Evolutionary conservation across 2,329 filamentous ascomycete species (phyloP), one percentile per base, ranked within the genome.

Genomic region (Alternaria angustiovoidea): DNA sequence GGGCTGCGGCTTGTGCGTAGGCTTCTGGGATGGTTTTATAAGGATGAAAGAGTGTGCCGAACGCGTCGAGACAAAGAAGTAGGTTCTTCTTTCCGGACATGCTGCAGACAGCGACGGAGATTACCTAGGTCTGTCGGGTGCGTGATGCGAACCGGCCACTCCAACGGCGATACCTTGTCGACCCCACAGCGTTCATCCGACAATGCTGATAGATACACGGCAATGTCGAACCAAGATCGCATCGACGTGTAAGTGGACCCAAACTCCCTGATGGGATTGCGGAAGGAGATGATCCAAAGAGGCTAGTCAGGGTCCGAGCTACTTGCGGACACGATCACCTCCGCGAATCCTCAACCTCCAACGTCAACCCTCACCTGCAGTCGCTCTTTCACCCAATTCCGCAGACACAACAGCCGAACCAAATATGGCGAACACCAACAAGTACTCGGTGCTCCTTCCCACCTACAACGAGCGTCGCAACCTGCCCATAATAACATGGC

Each of bases 381-480:
- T 73, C 73, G 59, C 72, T 76, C 74, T 30, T 75, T 76, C 59
- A 43, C 60, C 59, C 53, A 59, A 38, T 49, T 66, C 51, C 54
- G 52, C 56, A 66, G 57, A 38, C 60, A 56, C 59, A 57, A 52
- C 64, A 39, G 57, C 54, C 49, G n/a, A 24, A 36, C 24, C 51
- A 62, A 69, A 65, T 16, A 78, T 78, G 74, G 67, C 73, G 41
- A 69, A 79, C 49, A 82, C 85, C 68, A 85, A 95, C 86, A 96
- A 94, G 83, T 99, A 97, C 87, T 97, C 94, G 69, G 90, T 99
- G 78, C 94, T 99, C 77, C 88, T 99, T 67, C 95, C 95, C 59
- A 99, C 95, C 64, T 99, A 97, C 88, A 98, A 99, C 81, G 95
- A 99, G 87, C 92, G 95, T 78, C 89, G 89, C 80, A 99, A 99